These are phyloP conservation scores for Mesostigma viride DNA, from an alignment of 139 green algal genomes.

Conservation along the genomic window DNA sequence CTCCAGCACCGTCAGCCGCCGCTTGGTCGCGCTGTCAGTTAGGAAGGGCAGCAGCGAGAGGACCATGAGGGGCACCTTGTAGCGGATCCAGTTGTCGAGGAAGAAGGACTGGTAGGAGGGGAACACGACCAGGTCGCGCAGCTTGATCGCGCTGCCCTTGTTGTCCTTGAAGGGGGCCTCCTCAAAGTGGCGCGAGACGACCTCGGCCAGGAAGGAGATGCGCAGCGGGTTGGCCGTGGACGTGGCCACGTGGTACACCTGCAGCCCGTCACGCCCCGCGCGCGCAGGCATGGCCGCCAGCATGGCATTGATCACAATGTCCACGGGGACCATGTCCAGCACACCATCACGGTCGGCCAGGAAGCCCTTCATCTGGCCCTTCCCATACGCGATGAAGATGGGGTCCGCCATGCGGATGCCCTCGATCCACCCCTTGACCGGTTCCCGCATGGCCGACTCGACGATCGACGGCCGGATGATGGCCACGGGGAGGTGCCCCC, in stretches of 20 bases:
- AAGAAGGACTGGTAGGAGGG: background rate
- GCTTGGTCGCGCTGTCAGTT: background rate
- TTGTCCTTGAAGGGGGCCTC: constrained; percentile 17
- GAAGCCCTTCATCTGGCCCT: constrained; percentile 31
- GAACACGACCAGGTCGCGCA: constrained; percentile 17
- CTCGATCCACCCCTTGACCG: constrained; percentile 28
- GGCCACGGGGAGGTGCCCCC: constrained; percentile 9
- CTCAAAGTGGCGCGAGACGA: constrained; percentile 16
- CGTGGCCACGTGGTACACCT: constrained; percentile 32
- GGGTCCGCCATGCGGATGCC: constrained; percentile 33
- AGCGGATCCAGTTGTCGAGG: constrained; percentile 18
- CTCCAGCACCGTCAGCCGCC: constrained; percentile 4
- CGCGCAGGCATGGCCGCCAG: constrained; percentile 15
- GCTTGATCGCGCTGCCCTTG: constrained; percentile 8
- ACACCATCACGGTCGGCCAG: constrained; percentile 15
- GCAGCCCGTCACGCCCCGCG: background rate
- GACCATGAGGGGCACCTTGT: constrained; percentile 26
- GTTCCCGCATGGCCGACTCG: constrained; percentile 25
- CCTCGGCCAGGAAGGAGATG: background rate
- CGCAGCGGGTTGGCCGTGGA: constrained; percentile 23
- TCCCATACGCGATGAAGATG: constrained; percentile 31
- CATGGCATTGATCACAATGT: constrained; percentile 33
- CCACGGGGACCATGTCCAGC: constrained; percentile 28
- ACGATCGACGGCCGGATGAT: constrained; percentile 29
- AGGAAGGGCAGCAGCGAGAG: no score